Conservation (phyloP, 352 stramenopile species). For the Pythium dissotocum region DNA sequence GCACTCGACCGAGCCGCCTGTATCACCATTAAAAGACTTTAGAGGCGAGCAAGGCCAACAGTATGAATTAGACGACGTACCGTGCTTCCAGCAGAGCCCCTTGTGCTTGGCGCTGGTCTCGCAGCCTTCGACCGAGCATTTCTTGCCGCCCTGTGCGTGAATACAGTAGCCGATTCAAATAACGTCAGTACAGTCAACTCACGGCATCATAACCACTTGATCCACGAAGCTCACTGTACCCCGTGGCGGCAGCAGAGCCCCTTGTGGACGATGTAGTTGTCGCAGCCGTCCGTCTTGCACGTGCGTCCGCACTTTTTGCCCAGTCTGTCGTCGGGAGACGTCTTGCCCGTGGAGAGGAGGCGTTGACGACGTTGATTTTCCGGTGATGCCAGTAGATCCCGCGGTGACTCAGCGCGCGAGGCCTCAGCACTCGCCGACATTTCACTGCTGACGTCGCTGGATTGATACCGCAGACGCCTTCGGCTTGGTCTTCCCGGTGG, state of each 20-base stretch:
- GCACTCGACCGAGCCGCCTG: constrained; percentile 27
- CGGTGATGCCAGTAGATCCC: no score
- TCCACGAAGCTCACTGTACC: constrained; percentile 21
- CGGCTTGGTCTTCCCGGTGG: no score
- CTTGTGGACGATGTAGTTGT: constrained; percentile 44
- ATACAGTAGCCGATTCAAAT: background rate
- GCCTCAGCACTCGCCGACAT: no score
- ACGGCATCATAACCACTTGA: background rate
- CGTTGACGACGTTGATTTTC: no score
- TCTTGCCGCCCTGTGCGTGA: constrained; percentile 40
- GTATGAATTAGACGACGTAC: constrained; percentile 8
- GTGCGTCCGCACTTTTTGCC: constrained; percentile 13
- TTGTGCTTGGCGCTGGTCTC: constrained; percentile 36
- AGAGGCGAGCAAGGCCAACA: background rate
- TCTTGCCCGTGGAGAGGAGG: no score
- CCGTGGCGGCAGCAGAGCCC: constrained; percentile 45
- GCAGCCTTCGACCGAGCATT: constrained; percentile 41
- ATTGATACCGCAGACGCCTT: no score
- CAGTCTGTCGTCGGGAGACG: background rate
- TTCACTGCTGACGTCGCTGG: no score
- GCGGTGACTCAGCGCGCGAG: no score
- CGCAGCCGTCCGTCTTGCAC: constrained; percentile 36
- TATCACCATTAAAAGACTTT: background rate
- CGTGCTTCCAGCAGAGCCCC: constrained; percentile 53
- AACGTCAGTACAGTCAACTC: background rate